Conservation (phyloP, 2,329 filamentous ascomycete genomes). For the Apiospora malaysiana region DNA sequence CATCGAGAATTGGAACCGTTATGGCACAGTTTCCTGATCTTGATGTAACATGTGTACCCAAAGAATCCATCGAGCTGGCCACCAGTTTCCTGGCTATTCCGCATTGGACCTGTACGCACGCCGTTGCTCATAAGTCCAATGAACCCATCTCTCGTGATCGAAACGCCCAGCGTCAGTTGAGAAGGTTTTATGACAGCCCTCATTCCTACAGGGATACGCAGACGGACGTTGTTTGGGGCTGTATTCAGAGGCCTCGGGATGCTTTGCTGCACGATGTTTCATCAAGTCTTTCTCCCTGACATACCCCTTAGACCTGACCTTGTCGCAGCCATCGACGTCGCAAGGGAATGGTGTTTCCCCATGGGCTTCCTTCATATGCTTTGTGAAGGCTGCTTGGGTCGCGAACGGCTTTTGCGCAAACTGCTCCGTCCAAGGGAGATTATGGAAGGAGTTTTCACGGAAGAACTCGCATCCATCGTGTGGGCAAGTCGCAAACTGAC, state of each 20-base stretch:
- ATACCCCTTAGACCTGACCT: constrained; percentile 33
- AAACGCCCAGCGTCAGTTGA: not conserved
- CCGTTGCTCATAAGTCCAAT: not conserved
- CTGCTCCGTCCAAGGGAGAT: not conserved
- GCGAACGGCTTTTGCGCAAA: constrained; percentile 24
- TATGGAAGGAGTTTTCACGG: not conserved
- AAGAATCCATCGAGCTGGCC: too few relatives aligned
- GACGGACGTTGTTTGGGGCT: not conserved
- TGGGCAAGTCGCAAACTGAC: not conserved
- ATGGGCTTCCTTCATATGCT: constrained; percentile 45
- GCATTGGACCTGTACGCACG: fast-evolving
- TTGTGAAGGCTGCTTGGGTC: constrained; percentile 37
- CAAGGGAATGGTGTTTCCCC: constrained; percentile 43
- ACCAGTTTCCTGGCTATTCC: not conserved
- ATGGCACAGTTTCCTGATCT: not conserved
- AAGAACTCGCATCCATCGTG: not conserved
- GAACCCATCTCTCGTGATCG: not conserved
- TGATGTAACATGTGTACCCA: too few relatives aligned
- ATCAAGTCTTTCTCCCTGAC: constrained; percentile 31
- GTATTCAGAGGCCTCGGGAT: constrained; percentile 24
- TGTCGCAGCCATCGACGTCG: constrained; percentile 36
- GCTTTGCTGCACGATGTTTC: constrained; percentile 33
- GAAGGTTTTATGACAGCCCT: not conserved
- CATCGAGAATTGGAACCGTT: not conserved
- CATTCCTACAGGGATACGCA: not conserved